These are phyloP conservation scores for Auricularia heimuer DNA, from an alignment of 768 basidiomycete species.

Conservation along the genomic window DNA sequence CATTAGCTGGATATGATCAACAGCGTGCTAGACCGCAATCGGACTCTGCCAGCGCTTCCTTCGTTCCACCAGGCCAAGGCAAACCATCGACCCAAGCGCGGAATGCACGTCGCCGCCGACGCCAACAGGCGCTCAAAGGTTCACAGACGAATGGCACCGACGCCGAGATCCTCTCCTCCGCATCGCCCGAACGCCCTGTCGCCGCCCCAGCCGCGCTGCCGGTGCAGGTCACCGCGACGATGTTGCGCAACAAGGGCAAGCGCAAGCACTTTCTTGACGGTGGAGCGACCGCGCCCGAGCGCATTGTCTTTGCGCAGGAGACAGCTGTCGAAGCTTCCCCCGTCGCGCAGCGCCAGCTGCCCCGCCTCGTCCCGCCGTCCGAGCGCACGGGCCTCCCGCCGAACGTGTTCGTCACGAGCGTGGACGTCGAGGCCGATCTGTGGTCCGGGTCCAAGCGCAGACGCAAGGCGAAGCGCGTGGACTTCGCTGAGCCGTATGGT, in stretches of 20 bases:
- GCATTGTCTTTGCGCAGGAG: conserved; percentile 34
- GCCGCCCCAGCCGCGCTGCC: conserved; percentile 13
- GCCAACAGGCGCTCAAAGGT: conserved; percentile 20
- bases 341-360: conserved; percentile 9
- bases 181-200: background rate
- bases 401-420: conserved; percentile 60
- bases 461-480: background rate
- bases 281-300: conserved; percentile 33
- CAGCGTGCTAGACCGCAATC: background rate
- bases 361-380: conserved; percentile 53
- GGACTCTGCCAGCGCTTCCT: background rate
- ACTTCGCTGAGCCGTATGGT: background rate
- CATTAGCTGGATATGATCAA: background rate
- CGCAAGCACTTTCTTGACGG: conserved; percentile 41
- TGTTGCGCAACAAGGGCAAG: conserved; percentile 67
- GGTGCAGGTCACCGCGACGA: conserved; percentile 34
- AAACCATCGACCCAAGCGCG: conserved; percentile 47
- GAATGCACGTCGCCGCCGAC: conserved; percentile 46
- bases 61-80: conserved; percentile 50
- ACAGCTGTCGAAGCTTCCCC: conserved; percentile 37
- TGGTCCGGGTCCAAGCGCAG: conserved; percentile 16
- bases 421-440: conserved; percentile 53
- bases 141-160: background rate
- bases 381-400: conserved; percentile 47
- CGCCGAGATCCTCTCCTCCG: conserved; percentile 1